Evolutionary conservation across 768 basidiomycete genomes (phyloP).

Genomic region (Boletus insuetus): DNA sequence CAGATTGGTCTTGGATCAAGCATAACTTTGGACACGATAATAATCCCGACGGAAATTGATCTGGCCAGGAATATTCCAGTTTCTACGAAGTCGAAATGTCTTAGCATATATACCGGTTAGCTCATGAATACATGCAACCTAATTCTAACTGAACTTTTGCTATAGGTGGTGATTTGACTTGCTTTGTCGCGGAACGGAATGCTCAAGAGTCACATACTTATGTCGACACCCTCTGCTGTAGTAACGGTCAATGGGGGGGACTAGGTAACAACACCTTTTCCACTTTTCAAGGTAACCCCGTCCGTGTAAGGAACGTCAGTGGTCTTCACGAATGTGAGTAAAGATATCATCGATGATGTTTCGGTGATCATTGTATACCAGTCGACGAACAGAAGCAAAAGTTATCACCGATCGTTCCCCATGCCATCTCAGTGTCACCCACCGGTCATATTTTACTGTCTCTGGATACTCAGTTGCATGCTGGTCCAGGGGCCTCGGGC

Average conservation of each 20-base stretch:
- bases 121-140: background rate
- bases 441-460: slow-evolving; percentile 76
- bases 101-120: slow-evolving; percentile 63
- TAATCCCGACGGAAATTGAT: slow-evolving; percentile 83
- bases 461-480: slow-evolving; percentile 56
- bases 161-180: slow-evolving; percentile 71
- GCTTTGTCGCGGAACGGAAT: slow-evolving; percentile 67
- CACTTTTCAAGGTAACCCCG: slow-evolving; percentile 67
- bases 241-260: slow-evolving; percentile 82
- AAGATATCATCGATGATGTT: background rate
- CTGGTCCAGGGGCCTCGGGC: slow-evolving; percentile 48
- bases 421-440: slow-evolving; percentile 63
- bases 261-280: slow-evolving; percentile 63
- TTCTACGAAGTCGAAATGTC: slow-evolving; percentile 56
- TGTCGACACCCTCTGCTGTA: slow-evolving; percentile 68
- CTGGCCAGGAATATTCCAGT: slow-evolving; percentile 55
- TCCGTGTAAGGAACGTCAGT: slow-evolving; percentile 75
- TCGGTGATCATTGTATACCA: slow-evolving; percentile 29
- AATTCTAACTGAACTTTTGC: slow-evolving; percentile 1
- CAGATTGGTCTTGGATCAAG: slow-evolving; percentile 78
- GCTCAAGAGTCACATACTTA: slow-evolving; percentile 34
- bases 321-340: slow-evolving; percentile 81
- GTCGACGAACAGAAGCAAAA: slow-evolving; percentile 61
- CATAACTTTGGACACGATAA: slow-evolving; percentile 63
- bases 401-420: slow-evolving; percentile 63